Conservation (phyloP, 2,329 filamentous ascomycete genomes). For the Fusarium hainanense region DNA sequence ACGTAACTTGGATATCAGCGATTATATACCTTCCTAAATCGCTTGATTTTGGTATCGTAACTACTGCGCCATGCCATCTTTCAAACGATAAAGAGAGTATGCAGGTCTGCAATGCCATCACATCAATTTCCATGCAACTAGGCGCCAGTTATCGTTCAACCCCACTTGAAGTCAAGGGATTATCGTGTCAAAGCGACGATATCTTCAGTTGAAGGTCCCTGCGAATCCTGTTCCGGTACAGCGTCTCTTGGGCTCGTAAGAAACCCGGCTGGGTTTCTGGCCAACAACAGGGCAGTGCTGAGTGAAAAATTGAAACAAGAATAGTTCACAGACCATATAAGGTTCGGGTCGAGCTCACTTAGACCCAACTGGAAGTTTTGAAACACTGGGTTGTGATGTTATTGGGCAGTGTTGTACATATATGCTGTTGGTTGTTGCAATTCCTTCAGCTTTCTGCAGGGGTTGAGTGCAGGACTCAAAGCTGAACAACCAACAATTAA, state of each 20-base stretch:
- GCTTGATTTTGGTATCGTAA: background rate
- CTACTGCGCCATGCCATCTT: background rate
- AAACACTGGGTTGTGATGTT: background rate
- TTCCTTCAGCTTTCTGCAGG: slow-evolving; percentile 36
- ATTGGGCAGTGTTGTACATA: slow-evolving; percentile 54
- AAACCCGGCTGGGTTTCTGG: background rate
- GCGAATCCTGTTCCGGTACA: background rate
- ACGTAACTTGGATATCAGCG: background rate
- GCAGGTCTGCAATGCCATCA: background rate
- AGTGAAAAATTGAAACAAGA: background rate
- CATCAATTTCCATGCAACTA: slow-evolving; percentile 18
- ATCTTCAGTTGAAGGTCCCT: background rate
- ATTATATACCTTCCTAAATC: background rate
- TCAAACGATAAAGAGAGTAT: background rate
- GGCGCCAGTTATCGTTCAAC: slow-evolving; percentile 10
- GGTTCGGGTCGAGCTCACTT: background rate
- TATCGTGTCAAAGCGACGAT: background rate
- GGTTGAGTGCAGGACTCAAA: background rate
- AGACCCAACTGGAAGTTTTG: slow-evolving; percentile 14
- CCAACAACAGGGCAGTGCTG: too few relatives aligned
- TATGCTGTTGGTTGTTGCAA: slow-evolving; percentile 30
- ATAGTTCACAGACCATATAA: slow-evolving; percentile 2
- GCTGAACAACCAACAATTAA: background rate
- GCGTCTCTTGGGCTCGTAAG: background rate
- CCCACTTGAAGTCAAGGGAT: background rate